Evolutionary conservation across 768 basidiomycete species (phyloP), one percentile per base, ranked within the genome.

Genomic region (Leccinum olivaceopallidum): DNA sequence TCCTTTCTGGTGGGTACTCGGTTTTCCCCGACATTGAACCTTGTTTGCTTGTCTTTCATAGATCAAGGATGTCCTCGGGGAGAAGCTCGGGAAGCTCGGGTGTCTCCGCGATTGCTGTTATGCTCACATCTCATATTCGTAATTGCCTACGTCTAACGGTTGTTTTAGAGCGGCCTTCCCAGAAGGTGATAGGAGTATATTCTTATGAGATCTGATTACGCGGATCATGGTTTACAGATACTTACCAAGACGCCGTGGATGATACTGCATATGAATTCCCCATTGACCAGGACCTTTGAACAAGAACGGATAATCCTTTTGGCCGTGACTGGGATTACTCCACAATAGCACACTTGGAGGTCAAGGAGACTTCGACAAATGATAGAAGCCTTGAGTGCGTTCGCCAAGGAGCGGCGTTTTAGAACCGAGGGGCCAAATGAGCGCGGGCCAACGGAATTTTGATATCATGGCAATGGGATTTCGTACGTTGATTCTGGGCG

Each of bases 341-440:
- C n/a, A 12, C 7, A 36, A 44, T 44, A 60, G 73, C 76, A 30
- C 77, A 86, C 53, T 60, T 89, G 22, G 80, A 76, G 47, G 75
- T 72, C 24, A 81, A 84, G 53, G 76, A 78, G 6, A 20, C 18
- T n/a, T 44, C 10, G n/a, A 44, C 9, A 44, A 36, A 6, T 2
- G 13, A 36, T n/a, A 4, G 42, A 44, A 44, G 44, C 44, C 44
- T 20, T 20, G 2, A 44, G 42, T 20, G 42, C 10, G 42, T 44
- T 44, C 42, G n/a, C 42, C n/a, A 44, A 44, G 28, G 37, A 52
- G 24, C 63, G 63, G 61, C 47, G 20, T 50, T 44, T 58, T 61
- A 44, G n/a, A 30, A 55, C 34, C 20, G 26, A 6, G 26, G 48
- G 18, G 37, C 53, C 28, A 58, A 49, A 63, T 32, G 24, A 26